These are phyloP conservation scores for Leishmania major DNA, from an alignment of 208 protist genomes.

Conservation along the genomic window DNA sequence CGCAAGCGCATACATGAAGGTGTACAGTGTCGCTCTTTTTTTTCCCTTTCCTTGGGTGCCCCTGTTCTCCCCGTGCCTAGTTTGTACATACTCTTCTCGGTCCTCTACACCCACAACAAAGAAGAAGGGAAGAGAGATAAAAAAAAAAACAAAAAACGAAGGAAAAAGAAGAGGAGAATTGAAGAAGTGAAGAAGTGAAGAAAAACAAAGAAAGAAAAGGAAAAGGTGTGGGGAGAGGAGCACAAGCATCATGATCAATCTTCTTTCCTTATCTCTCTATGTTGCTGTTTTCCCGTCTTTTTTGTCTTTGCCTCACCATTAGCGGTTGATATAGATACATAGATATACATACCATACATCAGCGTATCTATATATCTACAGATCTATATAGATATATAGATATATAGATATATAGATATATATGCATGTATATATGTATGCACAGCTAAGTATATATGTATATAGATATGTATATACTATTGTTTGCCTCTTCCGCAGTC, in stretches of 20 bases:
- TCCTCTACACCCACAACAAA: background rate
- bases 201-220: background rate
- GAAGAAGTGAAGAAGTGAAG: too few relatives aligned
- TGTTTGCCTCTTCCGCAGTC: background rate
- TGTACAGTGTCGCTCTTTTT: background rate
- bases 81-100: background rate
- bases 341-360: background rate
- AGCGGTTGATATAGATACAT: background rate
- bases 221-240: background rate
- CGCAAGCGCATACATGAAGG: conserved; percentile 8
- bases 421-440: background rate
- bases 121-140: background rate
- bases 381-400: background rate
- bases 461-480: background rate
- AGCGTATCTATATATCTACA: too few relatives aligned
- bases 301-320: background rate
- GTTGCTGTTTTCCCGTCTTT: background rate
- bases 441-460: background rate
- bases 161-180: background rate
- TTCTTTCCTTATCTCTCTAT: background rate
- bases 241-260: background rate
- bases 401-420: background rate
- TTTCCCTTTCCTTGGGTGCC: background rate
- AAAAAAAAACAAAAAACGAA: background rate
- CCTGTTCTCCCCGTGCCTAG: background rate